Base-by-base conservation (phyloP, 768 basidiomycete species). In the Infundibulicybe gibba region DNA sequence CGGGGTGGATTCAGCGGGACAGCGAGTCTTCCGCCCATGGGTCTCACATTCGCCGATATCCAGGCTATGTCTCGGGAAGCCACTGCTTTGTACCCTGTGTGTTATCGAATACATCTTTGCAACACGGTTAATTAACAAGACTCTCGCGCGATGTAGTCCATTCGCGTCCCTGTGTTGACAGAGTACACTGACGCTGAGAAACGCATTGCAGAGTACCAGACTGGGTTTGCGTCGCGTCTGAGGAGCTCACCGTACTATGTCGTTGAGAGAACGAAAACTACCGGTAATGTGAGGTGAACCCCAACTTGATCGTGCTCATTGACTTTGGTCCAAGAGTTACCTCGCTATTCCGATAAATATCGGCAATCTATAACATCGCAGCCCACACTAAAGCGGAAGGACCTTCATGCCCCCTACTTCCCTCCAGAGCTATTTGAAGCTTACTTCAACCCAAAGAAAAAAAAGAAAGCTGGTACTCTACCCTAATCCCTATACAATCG, bases 331-430 rank as follows among this genome's bases (percentile, higher is more conserved):
- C 51, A 19, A 88, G 90, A 90, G 37, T 66, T 92, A 3, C 80
- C 85, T 37, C 81, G 87, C 21, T 93, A 90, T 61, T 90, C 88
- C 14, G 90, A 93, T 65, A 89, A 87, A 64, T 90, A 91, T 61
- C 76, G 83, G 6, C 80, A 83, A 2, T 81, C 81, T 6, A 61
- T 70, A 5, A 58, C 74, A 6, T 74, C 76, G 1, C 82, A 83
- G 47, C 87, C 89, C 10, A 69, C 76, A 33, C 70, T 93, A 49
- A 86, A 83, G 60, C 75, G 80, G 42, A 81, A 76, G 53, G 82
- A 88, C 20, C 67, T 93, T 3, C 79, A 90, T 50, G 75, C 77
- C 45, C 77, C 85, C 0, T 91, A 89, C 69, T 93, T 93, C 54
- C 90, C 90, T 5, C 61, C 72, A 12, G 83, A 83, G 34, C 75